phyloP scores from a whole-genome alignment of 2,329 filamentous ascomycete genomes.

The Penicillium thymicola region DNA sequence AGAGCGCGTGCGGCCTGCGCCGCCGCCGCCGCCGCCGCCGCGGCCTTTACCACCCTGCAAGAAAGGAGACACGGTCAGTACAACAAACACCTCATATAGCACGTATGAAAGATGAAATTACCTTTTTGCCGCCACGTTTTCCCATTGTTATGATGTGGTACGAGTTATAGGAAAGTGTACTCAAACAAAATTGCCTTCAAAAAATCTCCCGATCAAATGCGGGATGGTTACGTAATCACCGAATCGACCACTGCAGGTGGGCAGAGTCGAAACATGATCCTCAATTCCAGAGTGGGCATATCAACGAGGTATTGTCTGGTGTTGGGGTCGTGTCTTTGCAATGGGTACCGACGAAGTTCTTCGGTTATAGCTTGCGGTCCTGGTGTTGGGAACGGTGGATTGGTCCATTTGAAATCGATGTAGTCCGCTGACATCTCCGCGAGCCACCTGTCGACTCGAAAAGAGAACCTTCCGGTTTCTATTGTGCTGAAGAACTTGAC shows the following conservation, averaged over 20 bases:
- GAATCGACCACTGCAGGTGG: neutral
- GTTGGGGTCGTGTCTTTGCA: neutral
- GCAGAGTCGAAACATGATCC: conserved; percentile 9
- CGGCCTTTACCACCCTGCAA: conserved; percentile 41
- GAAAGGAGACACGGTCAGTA: conserved; percentile 19
- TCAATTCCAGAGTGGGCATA: neutral
- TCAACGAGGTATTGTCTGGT: neutral
- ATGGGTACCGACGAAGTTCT: neutral
- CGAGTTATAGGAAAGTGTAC: conserved; percentile 4
- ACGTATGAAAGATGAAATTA: conserved; percentile 1
- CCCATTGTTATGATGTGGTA: conserved; percentile 25
- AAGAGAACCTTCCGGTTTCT: neutral
- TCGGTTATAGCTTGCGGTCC: neutral
- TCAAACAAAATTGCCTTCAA: conserved; percentile 12
- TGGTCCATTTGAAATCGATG: neutral
- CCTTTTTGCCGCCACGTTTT: conserved; percentile 33
- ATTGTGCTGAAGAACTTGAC: neutral
- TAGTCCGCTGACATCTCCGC: neutral
- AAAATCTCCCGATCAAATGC: conserved; percentile 15
- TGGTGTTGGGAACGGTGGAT: neutral
- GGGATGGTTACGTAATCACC: conserved; percentile 5
- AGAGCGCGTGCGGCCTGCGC: conserved; percentile 37
- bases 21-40: conserved; percentile 44
- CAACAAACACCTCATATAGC: neutral
- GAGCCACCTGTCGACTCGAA: neutral